phyloP scores from a whole-genome alignment of 805 yeast genomes.

The Maudiozyma barnettii region DNA sequence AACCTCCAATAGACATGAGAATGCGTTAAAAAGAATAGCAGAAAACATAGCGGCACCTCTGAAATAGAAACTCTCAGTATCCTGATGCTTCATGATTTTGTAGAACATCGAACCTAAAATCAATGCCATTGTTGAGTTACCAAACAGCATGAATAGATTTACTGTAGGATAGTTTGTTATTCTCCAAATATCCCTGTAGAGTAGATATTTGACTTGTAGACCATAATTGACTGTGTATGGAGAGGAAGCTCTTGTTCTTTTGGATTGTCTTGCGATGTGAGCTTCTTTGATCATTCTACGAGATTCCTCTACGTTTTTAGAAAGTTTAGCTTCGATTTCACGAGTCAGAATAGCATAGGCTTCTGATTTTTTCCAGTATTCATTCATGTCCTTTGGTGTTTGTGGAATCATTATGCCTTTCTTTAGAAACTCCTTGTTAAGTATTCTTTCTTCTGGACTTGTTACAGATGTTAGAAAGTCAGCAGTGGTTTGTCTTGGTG shows the following conservation, averaged over 20 bases:
- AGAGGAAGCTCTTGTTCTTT: conserved; percentile 34
- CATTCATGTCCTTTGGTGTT: conserved; percentile 43
- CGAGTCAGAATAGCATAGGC: conserved; percentile 32
- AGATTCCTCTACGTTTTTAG: conserved; percentile 3
- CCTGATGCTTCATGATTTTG: conserved; percentile 11
- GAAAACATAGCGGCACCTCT: conserved; percentile 58
- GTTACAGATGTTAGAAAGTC: conserved; percentile 50
- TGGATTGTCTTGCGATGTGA: conserved; percentile 41
- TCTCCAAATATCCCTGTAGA: conserved; percentile 38
- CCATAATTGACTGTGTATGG: conserved; percentile 40
- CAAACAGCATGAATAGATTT: conserved; percentile 31
- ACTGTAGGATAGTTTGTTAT: conserved; percentile 37
- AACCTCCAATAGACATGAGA: conserved; percentile 47
- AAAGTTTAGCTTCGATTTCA: conserved; percentile 34
- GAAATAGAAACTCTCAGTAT: conserved; percentile 38
- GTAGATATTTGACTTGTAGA: conserved; percentile 39
- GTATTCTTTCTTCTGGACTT: conserved; percentile 42
- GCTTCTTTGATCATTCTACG: conserved; percentile 21
- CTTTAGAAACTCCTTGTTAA: conserved; percentile 31
- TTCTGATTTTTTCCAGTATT: conserved; percentile 39
- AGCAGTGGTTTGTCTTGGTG: conserved; percentile 50
- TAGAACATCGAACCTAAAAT: conserved; percentile 35
- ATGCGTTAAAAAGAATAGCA: conserved; percentile 51
- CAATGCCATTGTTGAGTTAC: conserved; percentile 42
- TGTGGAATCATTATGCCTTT: conserved; percentile 43